These are phyloP conservation scores for Erysimum pusillum DNA, from an alignment of 441 rosid genomes.

Conservation along the genomic window DNA sequence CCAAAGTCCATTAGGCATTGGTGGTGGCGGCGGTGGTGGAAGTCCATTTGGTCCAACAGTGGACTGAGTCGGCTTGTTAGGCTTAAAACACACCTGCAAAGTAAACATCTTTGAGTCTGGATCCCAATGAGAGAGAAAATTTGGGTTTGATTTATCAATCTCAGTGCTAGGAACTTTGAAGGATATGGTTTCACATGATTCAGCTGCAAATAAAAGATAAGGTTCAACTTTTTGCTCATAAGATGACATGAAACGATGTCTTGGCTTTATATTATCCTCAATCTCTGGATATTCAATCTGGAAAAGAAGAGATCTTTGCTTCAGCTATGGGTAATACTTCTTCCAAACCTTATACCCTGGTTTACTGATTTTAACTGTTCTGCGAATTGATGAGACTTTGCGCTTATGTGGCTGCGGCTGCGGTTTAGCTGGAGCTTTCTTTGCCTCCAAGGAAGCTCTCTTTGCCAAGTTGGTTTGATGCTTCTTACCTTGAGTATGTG, in stretches of 20 bases:
- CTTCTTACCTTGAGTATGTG: constrained; percentile 93
- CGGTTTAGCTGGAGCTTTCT: constrained; percentile 76
- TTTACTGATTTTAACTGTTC: constrained; percentile 90
- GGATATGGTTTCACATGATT: constrained; percentile 92
- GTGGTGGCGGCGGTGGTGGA: too few species aligned
- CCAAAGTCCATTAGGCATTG: constrained; percentile 70
- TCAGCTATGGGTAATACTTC: constrained; percentile 86
- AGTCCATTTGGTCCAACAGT: constrained; percentile 69
- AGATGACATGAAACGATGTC: constrained; percentile 95
- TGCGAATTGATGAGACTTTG: constrained; percentile 79
- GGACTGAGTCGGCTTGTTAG: constrained; percentile 66
- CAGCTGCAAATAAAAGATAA: constrained; percentile 87
- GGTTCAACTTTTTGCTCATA: constrained; percentile 92
- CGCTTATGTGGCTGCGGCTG: constrained; percentile 89
- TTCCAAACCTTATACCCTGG: constrained; percentile 94
- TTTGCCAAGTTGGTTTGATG: constrained; percentile 92
- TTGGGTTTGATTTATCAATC: constrained; percentile 91
- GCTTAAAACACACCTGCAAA: constrained; percentile 86
- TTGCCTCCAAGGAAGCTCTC: constrained; percentile 93
- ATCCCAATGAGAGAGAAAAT: constrained; percentile 98
- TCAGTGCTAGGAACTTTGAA: constrained; percentile 99
- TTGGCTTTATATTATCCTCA: constrained; percentile 85
- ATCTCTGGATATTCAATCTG: constrained; percentile 99
- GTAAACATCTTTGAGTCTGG: constrained; percentile 98
- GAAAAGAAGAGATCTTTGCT: constrained; percentile 91